Evolutionary conservation across 1,284 basidiomycete genomes (phyloP), one percentile per base, ranked within the genome.

Genomic region (Naganishia liquefaciens): DNA sequence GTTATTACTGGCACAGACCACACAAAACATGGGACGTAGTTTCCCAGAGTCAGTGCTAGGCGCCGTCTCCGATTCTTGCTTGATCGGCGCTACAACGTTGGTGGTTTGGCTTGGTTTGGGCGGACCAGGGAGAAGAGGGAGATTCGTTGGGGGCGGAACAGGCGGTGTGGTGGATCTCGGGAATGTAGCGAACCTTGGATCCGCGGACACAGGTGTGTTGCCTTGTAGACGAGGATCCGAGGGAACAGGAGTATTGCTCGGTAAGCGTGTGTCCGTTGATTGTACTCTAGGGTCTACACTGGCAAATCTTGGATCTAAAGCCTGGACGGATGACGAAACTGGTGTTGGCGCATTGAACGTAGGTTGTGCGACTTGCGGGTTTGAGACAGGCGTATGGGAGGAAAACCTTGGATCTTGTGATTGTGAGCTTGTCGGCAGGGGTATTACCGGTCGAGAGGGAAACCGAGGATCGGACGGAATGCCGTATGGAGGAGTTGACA

Each of bases 1-100:
- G 81, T 97, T 91, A 74, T 99, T 99, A 75, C 92, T 96, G 11
- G 95, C 95, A 75, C 95, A 99, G 30, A 99, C 95, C 11, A 99
- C 92, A 75, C 95, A 98, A 80, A 99, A 99, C 54, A 95, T 75
- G 2, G 90, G 90, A 30, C 88, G 82, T 27, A 72, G 72, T 63
- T 67, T 58, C 11, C 60, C 60, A 3, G 46, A 60, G 7, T 50
- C 57, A 17, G 33, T 60, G 11, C 10, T 23, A 39, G 57, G 7
- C 25, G 39, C 46, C 1, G n/a, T 11, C 17, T 39, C 46, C n/a
- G 47, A 37, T 39, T 60, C 46, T 5, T 40, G 33, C 27, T 49
- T 33, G 25, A 37, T 25, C 23, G 46, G 46, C n/a, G 57, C 57
- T 19, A 19, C 23, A 5, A 33, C 11, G 6, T 60, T 46, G 1